Evolutionary conservation across 2,329 filamentous ascomycete genomes (phyloP), one percentile per base, ranked within the genome.

Genomic region (Phialemoniopsis sp.): DNA sequence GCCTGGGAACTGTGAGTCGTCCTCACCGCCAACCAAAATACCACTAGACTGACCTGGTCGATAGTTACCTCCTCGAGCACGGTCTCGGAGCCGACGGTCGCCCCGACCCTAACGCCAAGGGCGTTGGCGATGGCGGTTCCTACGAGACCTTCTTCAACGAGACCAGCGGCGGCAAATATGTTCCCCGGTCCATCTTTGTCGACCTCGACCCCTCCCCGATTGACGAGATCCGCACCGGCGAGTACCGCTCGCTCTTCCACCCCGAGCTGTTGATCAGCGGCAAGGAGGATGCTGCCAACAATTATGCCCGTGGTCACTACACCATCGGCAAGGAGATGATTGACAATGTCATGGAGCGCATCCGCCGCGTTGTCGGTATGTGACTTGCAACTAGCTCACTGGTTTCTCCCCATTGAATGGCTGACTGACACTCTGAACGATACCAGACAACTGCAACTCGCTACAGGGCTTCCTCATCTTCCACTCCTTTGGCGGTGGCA

Each of bases 241-340:
- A 55, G 48, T 86, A 85, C 67, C 78, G 80, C 53, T 73, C 81
- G 57, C 76, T 86, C 45, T 86, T 85, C 72, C 82, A 86, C 66
- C 82, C 82, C 34, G 82, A 86, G 70, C 72, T 82, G 52, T 64
- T 86, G 57, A 79, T 86, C 59, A 85, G 77, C 62, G 82, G 82
- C 65, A 86, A 86, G 73, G 82, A 86, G 63, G 82, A 86, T 75
- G 82, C 82, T 43, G 80, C 82, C 67, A 86, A 86, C 70, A 87
- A 87, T 73, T 87, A 86, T 56, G 82, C 82, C 51, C 82, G 82
- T 68, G 82, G 82, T 42, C 82, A 87, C 68, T 86, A 87, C 67
- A 86, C 82, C 52, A 80, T 86, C 53, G 82, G 82, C 67, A 86
- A 86, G 73, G 82, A 86, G 70, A 81, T 85, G 77, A 77, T 85